Base-by-base conservation (phyloP, 2,329 filamentous ascomycete species). In the Sphaerostilbella broomeana region DNA sequence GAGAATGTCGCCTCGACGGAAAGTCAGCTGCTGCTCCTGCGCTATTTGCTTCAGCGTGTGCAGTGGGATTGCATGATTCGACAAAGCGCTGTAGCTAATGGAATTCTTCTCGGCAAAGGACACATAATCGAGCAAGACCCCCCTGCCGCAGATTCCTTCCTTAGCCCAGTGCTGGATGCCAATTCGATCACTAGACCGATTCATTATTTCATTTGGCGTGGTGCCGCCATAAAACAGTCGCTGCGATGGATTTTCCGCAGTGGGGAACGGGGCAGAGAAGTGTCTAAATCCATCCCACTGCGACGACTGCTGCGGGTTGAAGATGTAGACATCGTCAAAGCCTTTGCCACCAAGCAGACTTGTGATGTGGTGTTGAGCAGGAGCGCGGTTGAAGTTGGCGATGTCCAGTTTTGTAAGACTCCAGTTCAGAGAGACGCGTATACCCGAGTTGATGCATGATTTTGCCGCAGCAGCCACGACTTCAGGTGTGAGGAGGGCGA, bases 371-470 rank as follows among this genome's bases (percentile, higher is more conserved):
- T 75, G 73, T 21, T 68, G 56, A 35, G 68, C 69, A 7, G 68
- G 65, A 22, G 68, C 65, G 2, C 75, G 64, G 29, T 67, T 67
- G 47, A 77, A 70, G 44, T 71, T 70, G 2, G 73, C 70, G 47
- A 70, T 65, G 42, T 77, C 71, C 3, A 77, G 57, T 48, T 77
- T 77, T 15, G 65, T 69, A 44, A 78, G 52, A 17, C 73, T 68
- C 74, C 74, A 78, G 18, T 67, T 66, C 26, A 79, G 60, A 8
- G 68, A 68, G 17, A 76, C 65, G 21, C 72, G 63, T 15, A 60
- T 60, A 10, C 75, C 75, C 0, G 67, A 69, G 26, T 60, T 62
- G 48, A 78, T 76, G 47, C 73, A 68, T 5, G 61, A 58, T 25
- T 12, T 8, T 4, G 61, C 58, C 3, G 74, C 73, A 1, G 70